Conservation (phyloP, 257 asterid genomes). For the Nicotiana undulata region DNA sequence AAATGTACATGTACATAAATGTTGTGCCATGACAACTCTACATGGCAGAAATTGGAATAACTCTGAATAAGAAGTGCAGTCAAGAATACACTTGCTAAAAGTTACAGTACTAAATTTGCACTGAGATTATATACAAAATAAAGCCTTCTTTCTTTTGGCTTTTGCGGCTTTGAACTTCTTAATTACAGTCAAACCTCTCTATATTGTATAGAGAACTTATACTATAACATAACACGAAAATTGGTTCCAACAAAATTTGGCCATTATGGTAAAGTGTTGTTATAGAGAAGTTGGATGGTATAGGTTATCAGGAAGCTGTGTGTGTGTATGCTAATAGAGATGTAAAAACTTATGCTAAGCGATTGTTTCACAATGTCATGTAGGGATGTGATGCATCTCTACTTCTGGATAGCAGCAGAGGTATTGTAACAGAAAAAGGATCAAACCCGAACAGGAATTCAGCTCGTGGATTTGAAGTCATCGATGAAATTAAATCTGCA, state of each 20-base stretch:
- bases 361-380: not conserved
- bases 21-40: not conserved
- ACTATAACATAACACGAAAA: too few species aligned
- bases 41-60: not conserved
- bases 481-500: slow-evolving; percentile 77
- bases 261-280: too few species aligned
- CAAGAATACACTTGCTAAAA: not conserved
- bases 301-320: not conserved
- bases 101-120: not conserved
- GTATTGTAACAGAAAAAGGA: slow-evolving; percentile 52
- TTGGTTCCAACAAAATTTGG: too few species aligned
- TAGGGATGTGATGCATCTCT: slow-evolving; percentile 95
- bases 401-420: slow-evolving; percentile 55
- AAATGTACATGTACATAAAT: not conserved
- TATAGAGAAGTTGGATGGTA: too few species aligned
- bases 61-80: not conserved
- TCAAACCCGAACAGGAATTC: slow-evolving; percentile 75
- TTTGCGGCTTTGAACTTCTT: not conserved
- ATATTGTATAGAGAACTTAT: too few species aligned
- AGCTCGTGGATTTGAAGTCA: slow-evolving; percentile 72
- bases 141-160: not conserved
- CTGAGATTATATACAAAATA: not conserved
- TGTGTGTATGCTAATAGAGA: not conserved
- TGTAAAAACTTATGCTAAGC: not conserved
- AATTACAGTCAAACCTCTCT: not conserved